These are phyloP conservation scores for Fusarium tanahbumbuense DNA, from an alignment of 2,329 filamentous ascomycete species.

Conservation along the genomic window DNA sequence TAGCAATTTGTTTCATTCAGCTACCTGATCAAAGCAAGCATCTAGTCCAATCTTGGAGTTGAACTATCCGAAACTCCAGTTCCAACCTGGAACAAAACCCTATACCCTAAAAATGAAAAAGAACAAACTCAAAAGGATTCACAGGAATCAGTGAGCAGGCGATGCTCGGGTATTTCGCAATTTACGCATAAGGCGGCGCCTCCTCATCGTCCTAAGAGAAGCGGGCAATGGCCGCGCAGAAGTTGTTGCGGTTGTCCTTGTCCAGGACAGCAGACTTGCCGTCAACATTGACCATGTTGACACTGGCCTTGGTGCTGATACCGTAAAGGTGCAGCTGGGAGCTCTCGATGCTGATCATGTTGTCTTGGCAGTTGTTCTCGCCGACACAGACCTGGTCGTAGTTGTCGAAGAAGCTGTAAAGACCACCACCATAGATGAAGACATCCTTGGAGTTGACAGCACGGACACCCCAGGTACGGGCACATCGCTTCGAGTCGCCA, in stretches of 20 bases:
- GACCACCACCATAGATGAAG: slow-evolving; percentile 76
- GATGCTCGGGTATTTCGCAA: slow-evolving; percentile 15
- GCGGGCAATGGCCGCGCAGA: slow-evolving; percentile 69
- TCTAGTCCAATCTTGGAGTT: slow-evolving; percentile 23
- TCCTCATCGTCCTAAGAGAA: slow-evolving; percentile 37
- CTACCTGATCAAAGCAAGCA: slow-evolving; percentile 18
- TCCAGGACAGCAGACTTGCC: slow-evolving; percentile 66
- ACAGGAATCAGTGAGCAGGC: slow-evolving; percentile 3
- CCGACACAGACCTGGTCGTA: slow-evolving; percentile 77
- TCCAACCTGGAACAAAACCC: slow-evolving; percentile 30
- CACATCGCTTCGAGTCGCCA: slow-evolving; percentile 63
- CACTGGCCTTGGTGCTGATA: slow-evolving; percentile 78
- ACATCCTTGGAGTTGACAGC: slow-evolving; percentile 74
- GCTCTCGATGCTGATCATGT: slow-evolving; percentile 79
- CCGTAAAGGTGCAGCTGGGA: slow-evolving; percentile 75
- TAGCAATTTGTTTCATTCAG: slow-evolving; percentile 31
- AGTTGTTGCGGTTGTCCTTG: slow-evolving; percentile 72
- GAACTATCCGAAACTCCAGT: slow-evolving; percentile 41
- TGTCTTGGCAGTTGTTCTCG: slow-evolving; percentile 77
- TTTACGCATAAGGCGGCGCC: slow-evolving; percentile 8
- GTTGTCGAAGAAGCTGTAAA: slow-evolving; percentile 89
- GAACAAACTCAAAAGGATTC: slow-evolving; percentile 33
- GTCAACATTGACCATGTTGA: slow-evolving; percentile 77
- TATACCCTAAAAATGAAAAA: slow-evolving; percentile 26
- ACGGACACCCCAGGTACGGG: slow-evolving; percentile 82